Conservation (phyloP, 106 monocot genomes). For the Iris macrosiphon region DNA sequence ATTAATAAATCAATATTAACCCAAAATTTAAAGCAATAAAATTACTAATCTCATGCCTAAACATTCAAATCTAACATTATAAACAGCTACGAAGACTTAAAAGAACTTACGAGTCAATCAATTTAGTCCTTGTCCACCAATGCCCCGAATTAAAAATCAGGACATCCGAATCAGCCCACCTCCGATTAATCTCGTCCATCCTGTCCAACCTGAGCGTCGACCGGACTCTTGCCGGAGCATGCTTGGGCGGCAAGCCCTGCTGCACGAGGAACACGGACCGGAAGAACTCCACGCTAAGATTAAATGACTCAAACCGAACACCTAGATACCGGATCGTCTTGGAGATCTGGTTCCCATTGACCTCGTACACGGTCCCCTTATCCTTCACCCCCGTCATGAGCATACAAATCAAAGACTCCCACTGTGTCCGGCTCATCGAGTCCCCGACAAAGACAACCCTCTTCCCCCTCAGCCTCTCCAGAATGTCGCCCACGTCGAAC, state of each 20-base stretch:
- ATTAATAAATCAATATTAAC: no score
- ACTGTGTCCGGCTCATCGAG: slow-evolving; percentile 98
- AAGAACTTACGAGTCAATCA: slow-evolving; percentile 82
- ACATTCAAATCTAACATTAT: no score
- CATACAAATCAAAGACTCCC: slow-evolving; percentile 96
- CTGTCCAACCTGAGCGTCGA: slow-evolving; percentile 67
- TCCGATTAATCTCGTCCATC: slow-evolving; percentile 65
- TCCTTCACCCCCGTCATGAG: slow-evolving; percentile 83
- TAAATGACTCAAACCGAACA: slow-evolving; percentile 59
- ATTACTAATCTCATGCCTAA: no score
- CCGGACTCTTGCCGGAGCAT: slow-evolving; percentile 51
- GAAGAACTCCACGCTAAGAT: slow-evolving; percentile 85
- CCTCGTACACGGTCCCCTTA: slow-evolving; percentile 64
- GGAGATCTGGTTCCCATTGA: slow-evolving; percentile 75
- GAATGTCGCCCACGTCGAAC: slow-evolving; percentile 35
- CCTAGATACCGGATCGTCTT: slow-evolving; percentile 84
- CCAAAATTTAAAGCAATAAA: no score
- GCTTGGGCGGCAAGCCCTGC: slow-evolving; percentile 38
- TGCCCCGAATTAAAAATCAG: slow-evolving; percentile 94
- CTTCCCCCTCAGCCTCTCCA: slow-evolving; percentile 68
- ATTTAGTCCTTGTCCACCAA: slow-evolving; percentile 93
- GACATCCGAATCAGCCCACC: slow-evolving; percentile 81
- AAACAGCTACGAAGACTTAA: no score
- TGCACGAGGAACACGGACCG: slow-evolving; percentile 81
- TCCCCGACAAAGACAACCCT: slow-evolving; percentile 88